Percentiles rank a stretch among this genome's conserved stretches.
Conservation (phyloP, 2,329 filamentous ascomycete genomes). For the Fusarium siculi region DNA sequence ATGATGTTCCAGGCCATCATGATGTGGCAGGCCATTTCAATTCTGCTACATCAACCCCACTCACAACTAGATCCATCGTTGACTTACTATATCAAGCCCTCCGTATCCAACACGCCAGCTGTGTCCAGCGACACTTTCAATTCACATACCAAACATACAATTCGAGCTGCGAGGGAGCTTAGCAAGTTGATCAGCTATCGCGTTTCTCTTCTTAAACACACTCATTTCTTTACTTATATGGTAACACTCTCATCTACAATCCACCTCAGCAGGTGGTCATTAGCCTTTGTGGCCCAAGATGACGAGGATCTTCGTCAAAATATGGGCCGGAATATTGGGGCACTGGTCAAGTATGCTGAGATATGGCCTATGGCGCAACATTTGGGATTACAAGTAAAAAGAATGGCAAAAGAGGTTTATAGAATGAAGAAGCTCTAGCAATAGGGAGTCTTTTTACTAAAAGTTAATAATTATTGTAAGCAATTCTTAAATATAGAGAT, state of each 20-base stretch:
- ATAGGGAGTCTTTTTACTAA: no score
- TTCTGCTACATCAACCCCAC: conserved; percentile 1
- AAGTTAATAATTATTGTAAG: neutral
- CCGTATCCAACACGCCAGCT: neutral
- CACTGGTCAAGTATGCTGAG: neutral
- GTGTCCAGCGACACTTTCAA: neutral
- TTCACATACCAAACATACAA: neutral
- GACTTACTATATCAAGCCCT: conserved; percentile 2
- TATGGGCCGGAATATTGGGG: neutral
- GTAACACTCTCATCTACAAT: conserved; percentile 6
- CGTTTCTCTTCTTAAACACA: neutral
- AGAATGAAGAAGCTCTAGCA: neutral
- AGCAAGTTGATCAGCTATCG: neutral
- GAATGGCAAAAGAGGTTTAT: neutral
- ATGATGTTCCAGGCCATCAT: conserved; percentile 13
- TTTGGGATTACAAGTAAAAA: neutral
- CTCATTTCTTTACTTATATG: conserved; percentile 11
- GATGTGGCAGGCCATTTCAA: conserved; percentile 10
- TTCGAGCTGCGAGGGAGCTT: neutral
- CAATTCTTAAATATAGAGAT: no score
- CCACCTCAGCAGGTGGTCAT: conserved; percentile 7
- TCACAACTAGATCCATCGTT: neutral
- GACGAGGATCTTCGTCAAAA: neutral
- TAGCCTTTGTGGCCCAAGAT: neutral
- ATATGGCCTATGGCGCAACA: conserved; percentile 3